A percentile compares a stretch with the other conserved stretches of the same genome.
Evolutionary conservation across 768 basidiomycete genomes (phyloP).

Genomic region (Cubamyces sp.): DNA sequence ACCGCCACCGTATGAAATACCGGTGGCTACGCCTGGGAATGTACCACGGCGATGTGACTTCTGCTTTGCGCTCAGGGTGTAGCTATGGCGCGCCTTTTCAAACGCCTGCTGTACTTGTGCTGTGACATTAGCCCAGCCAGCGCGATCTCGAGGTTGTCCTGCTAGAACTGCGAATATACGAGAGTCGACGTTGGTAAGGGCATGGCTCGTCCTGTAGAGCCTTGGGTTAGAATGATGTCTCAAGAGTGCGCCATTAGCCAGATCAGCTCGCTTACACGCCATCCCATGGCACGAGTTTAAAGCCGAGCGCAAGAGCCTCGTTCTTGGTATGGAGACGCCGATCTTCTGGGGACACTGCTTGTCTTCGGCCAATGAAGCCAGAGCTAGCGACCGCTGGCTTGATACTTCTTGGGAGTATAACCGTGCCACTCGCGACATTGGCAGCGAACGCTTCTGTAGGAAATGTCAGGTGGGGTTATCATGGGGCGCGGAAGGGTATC

Average conservation of each 20-base stretch:
- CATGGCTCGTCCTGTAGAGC: neutral
- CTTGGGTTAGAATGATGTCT: neutral
- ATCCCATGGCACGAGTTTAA: neutral
- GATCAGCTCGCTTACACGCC: too few relatives aligned
- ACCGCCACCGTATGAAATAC: constrained; percentile 38
- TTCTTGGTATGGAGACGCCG: neutral
- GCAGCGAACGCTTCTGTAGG: too few relatives aligned
- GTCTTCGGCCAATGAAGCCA: neutral
- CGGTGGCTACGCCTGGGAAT: constrained; percentile 26
- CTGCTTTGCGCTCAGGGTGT: neutral
- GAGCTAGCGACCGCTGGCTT: too few relatives aligned
- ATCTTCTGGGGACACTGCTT: neutral
- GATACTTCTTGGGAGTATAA: too few relatives aligned
- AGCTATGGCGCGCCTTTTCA: neutral
- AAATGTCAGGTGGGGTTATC: too few relatives aligned
- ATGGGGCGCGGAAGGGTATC: too few relatives aligned
- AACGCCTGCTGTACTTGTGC: too few relatives aligned
- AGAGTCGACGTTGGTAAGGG: too few relatives aligned
- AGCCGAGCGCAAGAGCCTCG: neutral
- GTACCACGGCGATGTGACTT: constrained; percentile 23
- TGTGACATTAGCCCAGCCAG: too few relatives aligned
- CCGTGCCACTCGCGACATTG: too few relatives aligned
- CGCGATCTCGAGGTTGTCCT: too few relatives aligned
- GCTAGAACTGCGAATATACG: too few relatives aligned
- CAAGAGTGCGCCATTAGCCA: neutral